Conservation (phyloP, 2,329 filamentous ascomycete genomes). For the Verticillium nubilum region DNA sequence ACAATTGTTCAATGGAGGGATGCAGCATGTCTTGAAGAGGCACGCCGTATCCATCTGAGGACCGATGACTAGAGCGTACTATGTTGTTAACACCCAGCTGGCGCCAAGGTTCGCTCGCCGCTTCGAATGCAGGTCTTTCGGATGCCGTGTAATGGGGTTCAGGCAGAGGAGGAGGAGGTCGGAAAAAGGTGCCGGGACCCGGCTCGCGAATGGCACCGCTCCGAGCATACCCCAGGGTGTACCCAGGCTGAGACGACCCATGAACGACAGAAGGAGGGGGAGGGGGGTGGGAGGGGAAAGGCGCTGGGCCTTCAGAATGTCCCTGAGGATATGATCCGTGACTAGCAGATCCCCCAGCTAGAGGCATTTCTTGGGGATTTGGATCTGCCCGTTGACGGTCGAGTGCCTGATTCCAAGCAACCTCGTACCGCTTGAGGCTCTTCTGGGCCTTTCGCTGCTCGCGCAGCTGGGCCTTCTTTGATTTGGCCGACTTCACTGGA, state of each 20-base stretch:
- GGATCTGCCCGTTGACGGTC: not conserved
- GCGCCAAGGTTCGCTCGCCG: not conserved
- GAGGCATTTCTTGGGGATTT: not conserved
- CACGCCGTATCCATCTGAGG: not conserved
- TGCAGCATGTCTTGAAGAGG: constrained; percentile 36
- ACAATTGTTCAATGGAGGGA: constrained; percentile 39
- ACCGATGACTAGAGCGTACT: not conserved
- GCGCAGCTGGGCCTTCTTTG: not conserved
- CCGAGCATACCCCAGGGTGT: not conserved
- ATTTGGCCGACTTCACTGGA: not conserved
- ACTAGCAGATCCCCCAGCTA: constrained; percentile 6
- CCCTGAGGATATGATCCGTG: constrained; percentile 6
- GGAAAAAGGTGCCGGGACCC: not conserved
- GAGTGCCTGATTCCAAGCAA: constrained; percentile 9
- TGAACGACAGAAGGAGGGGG: not conserved
- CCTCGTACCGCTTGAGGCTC: constrained; percentile 9
- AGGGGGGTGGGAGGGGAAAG: constrained; percentile 4
- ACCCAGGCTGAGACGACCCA: not conserved
- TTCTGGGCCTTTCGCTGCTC: constrained; percentile 6
- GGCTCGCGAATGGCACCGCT: not conserved
- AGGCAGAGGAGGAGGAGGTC: not conserved
- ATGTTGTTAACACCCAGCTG: not conserved
- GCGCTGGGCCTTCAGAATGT: not conserved
- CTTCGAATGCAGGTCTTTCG: not conserved
- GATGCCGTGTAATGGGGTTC: not conserved